phyloP scores from a whole-genome alignment of 495 filamentous ascomycete genomes.

The Aeminium ludgeri region DNA sequence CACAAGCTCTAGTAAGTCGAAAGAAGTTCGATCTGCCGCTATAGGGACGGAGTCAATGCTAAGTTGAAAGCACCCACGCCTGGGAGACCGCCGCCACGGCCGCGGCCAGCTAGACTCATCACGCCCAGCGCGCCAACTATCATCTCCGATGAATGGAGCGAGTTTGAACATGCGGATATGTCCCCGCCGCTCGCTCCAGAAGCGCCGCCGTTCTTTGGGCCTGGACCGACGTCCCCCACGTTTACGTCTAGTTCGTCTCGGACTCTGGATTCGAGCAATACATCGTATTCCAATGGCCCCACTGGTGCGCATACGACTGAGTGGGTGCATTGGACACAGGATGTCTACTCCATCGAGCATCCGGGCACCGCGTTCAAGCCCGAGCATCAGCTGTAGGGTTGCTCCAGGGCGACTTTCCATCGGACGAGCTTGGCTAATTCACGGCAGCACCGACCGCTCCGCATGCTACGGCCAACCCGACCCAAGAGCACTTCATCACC shows the following conservation, averaged over 20 bases:
- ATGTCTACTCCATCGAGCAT: conserved; percentile 30
- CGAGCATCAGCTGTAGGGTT: conserved; percentile 29
- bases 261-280: conserved; percentile 13
- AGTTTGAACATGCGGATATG: not conserved
- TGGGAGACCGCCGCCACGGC: not conserved
- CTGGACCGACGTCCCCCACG: conserved; percentile 20
- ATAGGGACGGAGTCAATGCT: not conserved
- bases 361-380: conserved; percentile 27
- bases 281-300: conserved; percentile 18
- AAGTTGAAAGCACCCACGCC: not conserved
- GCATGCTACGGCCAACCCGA: conserved; percentile 31
- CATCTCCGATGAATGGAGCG: not conserved
- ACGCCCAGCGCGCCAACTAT: conserved; percentile 3
- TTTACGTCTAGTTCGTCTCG: conserved; percentile 13
- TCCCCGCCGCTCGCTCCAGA: conserved; percentile 17
- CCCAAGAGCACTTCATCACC: conserved; percentile 23
- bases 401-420: not conserved
- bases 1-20: not conserved
- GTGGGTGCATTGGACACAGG: conserved; percentile 35
- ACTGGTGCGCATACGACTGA: not conserved
- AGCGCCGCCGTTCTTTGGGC: conserved; percentile 12
- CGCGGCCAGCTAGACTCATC: not conserved
- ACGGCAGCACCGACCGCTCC: conserved; percentile 4
- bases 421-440: not conserved
- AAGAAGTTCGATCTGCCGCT: not conserved